Evolutionary conservation across 495 filamentous ascomycete genomes (phyloP).

Genomic region (Antarctomyces pellizariae): DNA sequence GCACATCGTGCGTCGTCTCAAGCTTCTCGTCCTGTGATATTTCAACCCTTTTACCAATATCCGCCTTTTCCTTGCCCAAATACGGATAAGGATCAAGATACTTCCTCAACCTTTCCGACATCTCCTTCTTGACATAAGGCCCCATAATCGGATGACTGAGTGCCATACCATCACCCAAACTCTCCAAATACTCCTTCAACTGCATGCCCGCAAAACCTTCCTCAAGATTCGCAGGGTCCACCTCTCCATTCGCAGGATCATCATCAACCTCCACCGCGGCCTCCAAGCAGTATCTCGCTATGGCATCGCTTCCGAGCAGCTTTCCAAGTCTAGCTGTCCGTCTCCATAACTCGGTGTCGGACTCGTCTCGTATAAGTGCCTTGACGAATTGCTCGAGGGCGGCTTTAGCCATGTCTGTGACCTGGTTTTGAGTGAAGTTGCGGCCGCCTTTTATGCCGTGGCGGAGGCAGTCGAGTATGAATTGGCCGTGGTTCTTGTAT

Average conservation of each 20-base stretch:
- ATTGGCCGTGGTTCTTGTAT: constrained; percentile 89
- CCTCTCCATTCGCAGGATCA: constrained; percentile 38
- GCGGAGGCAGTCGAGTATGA: constrained; percentile 49
- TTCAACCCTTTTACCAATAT: too few species aligned
- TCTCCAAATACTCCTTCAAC: constrained; percentile 38
- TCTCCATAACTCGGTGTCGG: constrained; percentile 87
- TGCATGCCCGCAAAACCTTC: constrained; percentile 67
- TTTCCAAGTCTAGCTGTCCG: constrained; percentile 55
- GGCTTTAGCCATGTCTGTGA: constrained; percentile 18
- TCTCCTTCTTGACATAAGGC: constrained; percentile 31
- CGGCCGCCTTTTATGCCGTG: constrained; percentile 19
- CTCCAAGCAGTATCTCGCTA: constrained; percentile 74
- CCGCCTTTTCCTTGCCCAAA: too few species aligned
- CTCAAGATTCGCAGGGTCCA: constrained; percentile 60
- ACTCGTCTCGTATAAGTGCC: constrained; percentile 72
- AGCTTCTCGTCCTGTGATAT: too few species aligned
- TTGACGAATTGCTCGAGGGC: constrained; percentile 41
- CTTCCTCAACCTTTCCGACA: constrained; percentile 37
- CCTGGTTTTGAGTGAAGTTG: constrained; percentile 11
- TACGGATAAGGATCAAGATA: constrained; percentile 59
- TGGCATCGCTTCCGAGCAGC: constrained; percentile 48
- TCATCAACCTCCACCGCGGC: constrained; percentile 77
- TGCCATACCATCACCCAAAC: constrained; percentile 49
- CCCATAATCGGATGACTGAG: constrained; percentile 42
- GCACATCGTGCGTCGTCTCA: too few species aligned